Conservation (phyloP, 2,329 filamentous ascomycete species). For the Penicillium sp. region DNA sequence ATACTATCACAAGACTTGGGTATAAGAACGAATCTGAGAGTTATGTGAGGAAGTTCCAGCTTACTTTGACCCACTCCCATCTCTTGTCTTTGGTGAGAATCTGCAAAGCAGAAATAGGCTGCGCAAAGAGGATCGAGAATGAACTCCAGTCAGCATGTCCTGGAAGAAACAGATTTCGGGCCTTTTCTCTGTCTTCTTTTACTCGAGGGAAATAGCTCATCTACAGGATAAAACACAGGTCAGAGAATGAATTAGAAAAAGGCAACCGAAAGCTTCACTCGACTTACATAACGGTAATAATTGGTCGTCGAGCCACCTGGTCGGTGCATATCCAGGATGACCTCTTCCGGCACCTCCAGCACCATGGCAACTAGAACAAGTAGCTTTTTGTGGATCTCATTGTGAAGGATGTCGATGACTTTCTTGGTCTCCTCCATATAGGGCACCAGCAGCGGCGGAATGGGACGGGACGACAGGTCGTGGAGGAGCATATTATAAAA, state of each 20-base stretch:
- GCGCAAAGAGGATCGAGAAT: not conserved
- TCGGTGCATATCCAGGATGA: not conserved
- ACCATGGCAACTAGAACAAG: not conserved
- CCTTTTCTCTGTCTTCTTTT: not conserved
- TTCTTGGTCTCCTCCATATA: not conserved
- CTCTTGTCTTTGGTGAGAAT: not conserved
- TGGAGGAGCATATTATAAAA: not conserved
- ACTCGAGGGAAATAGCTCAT: not conserved
- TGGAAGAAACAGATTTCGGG: not conserved
- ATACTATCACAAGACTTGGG: not conserved
- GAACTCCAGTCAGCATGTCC: slow-evolving; percentile 5
- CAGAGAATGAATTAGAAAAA: not conserved
- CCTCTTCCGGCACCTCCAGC: not conserved
- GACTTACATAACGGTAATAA: not conserved
- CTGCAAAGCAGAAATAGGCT: slow-evolving; percentile 3
- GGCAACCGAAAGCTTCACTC: too few species aligned
- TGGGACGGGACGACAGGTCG: not conserved
- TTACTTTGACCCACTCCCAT: not conserved
- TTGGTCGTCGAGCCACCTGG: not conserved
- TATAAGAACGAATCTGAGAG: too few species aligned
- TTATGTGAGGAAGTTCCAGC: too few species aligned
- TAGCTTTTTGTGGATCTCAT: not conserved
- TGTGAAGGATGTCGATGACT: not conserved
- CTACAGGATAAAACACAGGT: not conserved
- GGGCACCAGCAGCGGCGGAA: not conserved